phyloP scores from a whole-genome alignment of 2,329 filamentous ascomycete genomes.

The Clathrospora elynae region DNA sequence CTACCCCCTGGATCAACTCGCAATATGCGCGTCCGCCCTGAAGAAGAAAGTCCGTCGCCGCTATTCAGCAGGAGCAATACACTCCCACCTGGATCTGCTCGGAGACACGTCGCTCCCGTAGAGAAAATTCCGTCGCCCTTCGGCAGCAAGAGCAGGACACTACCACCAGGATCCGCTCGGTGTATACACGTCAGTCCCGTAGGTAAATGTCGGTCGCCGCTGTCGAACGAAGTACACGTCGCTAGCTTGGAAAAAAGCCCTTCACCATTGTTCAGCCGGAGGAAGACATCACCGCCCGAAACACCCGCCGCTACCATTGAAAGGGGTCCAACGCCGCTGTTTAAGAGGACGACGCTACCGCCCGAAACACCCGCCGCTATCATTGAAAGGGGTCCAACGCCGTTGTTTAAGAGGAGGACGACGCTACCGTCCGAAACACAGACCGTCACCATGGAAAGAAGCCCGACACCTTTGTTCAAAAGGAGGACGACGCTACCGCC shows the following conservation, averaged over 20 bases:
- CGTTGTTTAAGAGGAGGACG: no score
- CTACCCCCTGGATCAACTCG: slow-evolving; percentile 21
- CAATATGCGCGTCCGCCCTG: slow-evolving; percentile 29
- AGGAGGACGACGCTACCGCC: slow-evolving; percentile 10
- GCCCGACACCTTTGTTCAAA: slow-evolving; percentile 12
- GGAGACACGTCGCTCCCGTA: slow-evolving; percentile 7
- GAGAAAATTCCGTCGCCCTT: slow-evolving; percentile 25
- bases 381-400: no score
- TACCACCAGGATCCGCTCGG: slow-evolving; percentile 20
- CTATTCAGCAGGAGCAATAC: slow-evolving; percentile 32
- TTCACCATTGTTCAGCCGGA: slow-evolving; percentile 34
- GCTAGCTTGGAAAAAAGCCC: slow-evolving; percentile 14
- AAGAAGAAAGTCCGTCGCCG: slow-evolving; percentile 23
- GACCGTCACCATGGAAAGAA: slow-evolving; percentile 6
- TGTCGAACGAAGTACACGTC: no score
- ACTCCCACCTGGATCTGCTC: slow-evolving; percentile 19
- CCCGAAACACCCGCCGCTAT: no score
- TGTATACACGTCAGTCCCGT: slow-evolving; percentile 4
- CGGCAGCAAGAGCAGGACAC: slow-evolving; percentile 29
- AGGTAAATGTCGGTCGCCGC: no score
- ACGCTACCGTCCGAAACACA: no score
- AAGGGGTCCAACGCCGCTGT: no score
- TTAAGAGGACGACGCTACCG: no score
- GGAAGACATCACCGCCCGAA: slow-evolving; percentile 21
- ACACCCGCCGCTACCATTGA: no score